These are phyloP conservation scores for Sarcodon aspratus DNA, from an alignment of 768 basidiomycete species.

Conservation along the genomic window DNA sequence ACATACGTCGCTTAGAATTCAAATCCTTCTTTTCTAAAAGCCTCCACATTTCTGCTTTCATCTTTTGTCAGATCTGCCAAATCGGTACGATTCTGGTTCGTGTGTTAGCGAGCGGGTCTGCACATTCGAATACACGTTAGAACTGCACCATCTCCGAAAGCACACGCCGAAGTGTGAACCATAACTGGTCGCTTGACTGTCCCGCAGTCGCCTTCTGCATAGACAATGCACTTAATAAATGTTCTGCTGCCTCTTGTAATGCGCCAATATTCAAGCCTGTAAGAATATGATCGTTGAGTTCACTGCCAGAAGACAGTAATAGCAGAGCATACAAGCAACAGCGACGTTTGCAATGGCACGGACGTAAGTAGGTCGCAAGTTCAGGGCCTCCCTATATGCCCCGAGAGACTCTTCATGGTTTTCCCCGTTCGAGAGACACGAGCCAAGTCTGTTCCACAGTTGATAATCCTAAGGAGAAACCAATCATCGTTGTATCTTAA, in stretches of 20 bases:
- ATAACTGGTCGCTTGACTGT: constrained; percentile 75
- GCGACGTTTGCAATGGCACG: constrained; percentile 97
- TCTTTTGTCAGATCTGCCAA: constrained; percentile 67
- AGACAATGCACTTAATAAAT: constrained; percentile 77
- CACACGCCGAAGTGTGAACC: constrained; percentile 80
- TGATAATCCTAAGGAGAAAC: constrained; percentile 59
- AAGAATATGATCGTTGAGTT: constrained; percentile 1
- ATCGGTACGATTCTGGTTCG: constrained; percentile 60
- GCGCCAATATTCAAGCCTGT: constrained; percentile 93
- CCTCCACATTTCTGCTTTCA: constrained; percentile 37
- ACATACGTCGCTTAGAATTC: constrained; percentile 50
- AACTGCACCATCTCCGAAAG: constrained; percentile 66
- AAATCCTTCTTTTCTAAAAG: constrained; percentile 78
- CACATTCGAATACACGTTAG: not conserved
- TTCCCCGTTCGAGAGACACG: constrained; percentile 87
- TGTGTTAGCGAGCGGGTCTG: constrained; percentile 2
- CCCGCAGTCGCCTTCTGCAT: constrained; percentile 63
- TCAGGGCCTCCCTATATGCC: constrained; percentile 83
- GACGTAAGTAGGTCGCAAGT: constrained; percentile 88
- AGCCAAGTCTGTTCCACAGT: constrained; percentile 93
- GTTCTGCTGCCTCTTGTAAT: constrained; percentile 91
- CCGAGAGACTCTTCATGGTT: constrained; percentile 90
- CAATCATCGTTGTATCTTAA: not conserved
- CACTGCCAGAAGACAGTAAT: constrained; percentile 1
- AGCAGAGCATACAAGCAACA: constrained; percentile 73